Base-by-base conservation (phyloP, 441 rosid genomes). In the Pelargonium myrrhifolium region DNA sequence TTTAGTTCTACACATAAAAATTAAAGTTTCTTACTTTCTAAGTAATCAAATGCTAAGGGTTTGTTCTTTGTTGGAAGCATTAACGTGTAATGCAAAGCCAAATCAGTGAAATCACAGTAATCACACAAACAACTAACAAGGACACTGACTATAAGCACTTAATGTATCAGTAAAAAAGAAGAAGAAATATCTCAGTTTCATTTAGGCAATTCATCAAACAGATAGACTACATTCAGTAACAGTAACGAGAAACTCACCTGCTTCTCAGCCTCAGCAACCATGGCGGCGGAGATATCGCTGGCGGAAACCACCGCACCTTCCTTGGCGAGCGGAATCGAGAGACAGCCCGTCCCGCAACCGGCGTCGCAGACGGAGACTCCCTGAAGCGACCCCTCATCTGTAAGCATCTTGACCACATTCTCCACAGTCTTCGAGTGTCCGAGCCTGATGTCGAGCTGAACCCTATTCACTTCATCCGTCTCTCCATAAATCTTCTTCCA, bases 401-500 rank as follows among this genome's bases (percentile, higher is more conserved):
- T 85, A 67, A 90, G 72, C 90, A 93, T 93, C 51, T 65, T 59
- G 82, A 90, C 73, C 21, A 76, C 81, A 65, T 85, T 93, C 76
- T 93, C 96, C 35, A 89, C 93, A 3, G 98, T 90, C 83, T 83
- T 87, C 65, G 92, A 80, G 67, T 93, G 97, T 4, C 95, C 96
- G 7, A 85, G 49, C 73, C 96, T 76, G 47, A 93, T 87, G 75
- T 93, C 96, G 2, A 69, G 82, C 79, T 90, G 96, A 3, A 89
- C 97, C 14, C 80, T 75, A 62, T 93, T 93, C 26, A 90, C 96
- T 26, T 90, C 97, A 43, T 89, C 94, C 0, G 88, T 85, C 76
- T 87, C 96, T 0, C 93, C 93, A 58, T 90, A 87, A 22, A 90
- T 93, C 82, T 87, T 90, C 84, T 77, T 82, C 97, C 98, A 87